Evolutionary conservation across 2,329 filamentous ascomycete species (phyloP).

Genomic region (Xylaria sp.): DNA sequence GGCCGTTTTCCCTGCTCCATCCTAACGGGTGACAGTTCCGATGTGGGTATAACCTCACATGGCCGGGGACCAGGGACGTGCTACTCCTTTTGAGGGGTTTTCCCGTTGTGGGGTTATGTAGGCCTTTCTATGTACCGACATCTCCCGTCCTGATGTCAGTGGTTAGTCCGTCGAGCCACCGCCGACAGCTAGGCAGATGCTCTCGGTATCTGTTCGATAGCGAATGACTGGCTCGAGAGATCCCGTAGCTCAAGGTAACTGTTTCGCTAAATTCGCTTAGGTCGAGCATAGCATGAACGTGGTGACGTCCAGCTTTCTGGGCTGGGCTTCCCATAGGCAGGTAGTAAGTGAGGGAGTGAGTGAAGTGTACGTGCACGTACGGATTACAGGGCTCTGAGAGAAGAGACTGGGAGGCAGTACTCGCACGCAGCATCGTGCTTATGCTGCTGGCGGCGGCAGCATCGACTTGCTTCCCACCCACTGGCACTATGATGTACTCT

Average conservation of each 20-base stretch:
- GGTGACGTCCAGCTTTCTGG: conserved; percentile 17
- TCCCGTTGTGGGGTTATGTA: conserved; percentile 23
- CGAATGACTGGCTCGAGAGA: conserved; percentile 17
- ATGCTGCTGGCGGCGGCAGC: conserved; percentile 20
- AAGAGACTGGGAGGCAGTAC: too few species aligned
- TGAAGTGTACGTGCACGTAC: conserved; percentile 5
- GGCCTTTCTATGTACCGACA: conserved; percentile 23
- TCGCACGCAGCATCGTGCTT: neutral
- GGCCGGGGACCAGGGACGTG: conserved; percentile 13
- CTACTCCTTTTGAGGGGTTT: conserved; percentile 20
- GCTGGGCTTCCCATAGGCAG: conserved; percentile 9
- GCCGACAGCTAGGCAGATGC: conserved; percentile 16
- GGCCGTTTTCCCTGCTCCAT: conserved; percentile 20
- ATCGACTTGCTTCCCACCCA: conserved; percentile 16
- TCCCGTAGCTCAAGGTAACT: conserved; percentile 11
- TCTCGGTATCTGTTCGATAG: conserved; percentile 16
- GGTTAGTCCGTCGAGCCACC: conserved; percentile 18
- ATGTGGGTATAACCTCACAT: conserved; percentile 22
- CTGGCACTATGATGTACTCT: conserved; percentile 8
- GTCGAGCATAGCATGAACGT: conserved; percentile 9
- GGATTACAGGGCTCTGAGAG: conserved; percentile 4
- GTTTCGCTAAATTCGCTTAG: conserved; percentile 19
- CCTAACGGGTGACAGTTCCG: conserved; percentile 18
- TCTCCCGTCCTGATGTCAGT: conserved; percentile 24
- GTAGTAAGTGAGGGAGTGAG: neutral